A percentile compares a stretch with the other conserved stretches of the same genome.
Conservation (phyloP, 345 rosid genomes). For the Melaleuca alternifolia region DNA sequence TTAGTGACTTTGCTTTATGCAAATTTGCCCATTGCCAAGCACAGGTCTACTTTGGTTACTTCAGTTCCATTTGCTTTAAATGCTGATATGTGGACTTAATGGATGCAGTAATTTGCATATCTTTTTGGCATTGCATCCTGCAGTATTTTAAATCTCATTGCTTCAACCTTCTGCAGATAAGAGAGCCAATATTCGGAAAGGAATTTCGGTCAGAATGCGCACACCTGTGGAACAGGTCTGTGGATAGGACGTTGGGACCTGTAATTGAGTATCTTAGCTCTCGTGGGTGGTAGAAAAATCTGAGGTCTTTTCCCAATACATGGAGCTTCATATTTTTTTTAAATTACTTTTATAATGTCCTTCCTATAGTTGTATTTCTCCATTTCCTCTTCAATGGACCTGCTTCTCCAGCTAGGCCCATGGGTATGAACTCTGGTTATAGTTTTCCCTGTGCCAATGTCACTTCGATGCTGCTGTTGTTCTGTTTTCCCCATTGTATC, state of each 20-base stretch:
- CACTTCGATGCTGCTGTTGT: background rate
- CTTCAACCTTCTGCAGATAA: constrained; percentile 21
- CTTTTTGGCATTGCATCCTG: background rate
- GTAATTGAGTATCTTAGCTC: constrained; percentile 54
- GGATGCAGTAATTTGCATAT: background rate
- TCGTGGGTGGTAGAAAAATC: constrained; percentile 40
- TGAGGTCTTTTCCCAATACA: background rate
- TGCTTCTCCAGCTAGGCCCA: background rate
- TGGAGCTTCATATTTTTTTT: background rate
- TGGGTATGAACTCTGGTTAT: background rate
- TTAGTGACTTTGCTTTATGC: background rate
- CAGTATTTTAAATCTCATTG: background rate
- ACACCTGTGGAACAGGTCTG: constrained; percentile 73
- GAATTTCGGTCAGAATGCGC: constrained; percentile 43
- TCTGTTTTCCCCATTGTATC: background rate
- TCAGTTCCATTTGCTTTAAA: background rate
- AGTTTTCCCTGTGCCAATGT: background rate
- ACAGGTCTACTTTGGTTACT: background rate
- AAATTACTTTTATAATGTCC: constrained; percentile 1
- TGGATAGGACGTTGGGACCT: constrained; percentile 67
- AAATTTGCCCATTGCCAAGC: background rate
- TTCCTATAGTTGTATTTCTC: background rate
- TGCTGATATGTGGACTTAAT: background rate
- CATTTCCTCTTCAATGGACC: background rate
- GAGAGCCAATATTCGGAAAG: constrained; percentile 50